Conservation (phyloP, 768 basidiomycete species). For the Mrakia blollopis region DNA sequence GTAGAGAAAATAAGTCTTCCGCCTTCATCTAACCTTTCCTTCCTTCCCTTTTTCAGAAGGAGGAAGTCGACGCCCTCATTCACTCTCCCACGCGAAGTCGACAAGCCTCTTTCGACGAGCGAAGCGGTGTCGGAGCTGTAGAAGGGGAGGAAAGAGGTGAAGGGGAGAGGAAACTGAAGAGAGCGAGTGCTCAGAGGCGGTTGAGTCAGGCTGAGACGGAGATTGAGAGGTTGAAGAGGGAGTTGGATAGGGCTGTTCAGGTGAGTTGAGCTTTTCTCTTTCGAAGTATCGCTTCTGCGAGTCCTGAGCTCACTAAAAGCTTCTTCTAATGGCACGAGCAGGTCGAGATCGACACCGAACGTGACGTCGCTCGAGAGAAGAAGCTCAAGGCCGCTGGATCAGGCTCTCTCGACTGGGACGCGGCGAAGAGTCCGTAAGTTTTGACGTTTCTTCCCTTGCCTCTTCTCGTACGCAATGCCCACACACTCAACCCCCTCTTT, state of each 20-base stretch:
- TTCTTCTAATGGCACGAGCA: neutral
- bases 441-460: neutral
- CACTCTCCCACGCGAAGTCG: neutral
- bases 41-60: neutral
- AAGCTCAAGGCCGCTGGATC: neutral
- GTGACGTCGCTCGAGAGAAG: conserved; percentile 1
- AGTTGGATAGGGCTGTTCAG: neutral
- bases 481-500: neutral
- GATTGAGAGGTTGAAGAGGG: neutral
- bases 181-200: conserved; percentile 1
- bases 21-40: neutral
- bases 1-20: neutral
- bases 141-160: neutral
- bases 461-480: neutral
- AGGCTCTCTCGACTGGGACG: neutral
- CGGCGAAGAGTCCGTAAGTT: neutral
- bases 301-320: too few relatives aligned
- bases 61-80: neutral
- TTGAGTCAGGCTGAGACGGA: neutral
- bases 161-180: too few relatives aligned
- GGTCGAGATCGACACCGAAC: conserved; percentile 11
- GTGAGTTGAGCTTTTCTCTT: neutral
- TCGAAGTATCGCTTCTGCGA: too few relatives aligned
- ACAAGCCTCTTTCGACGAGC: neutral
- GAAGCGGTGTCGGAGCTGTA: too few relatives aligned